Base-by-base conservation (phyloP, 345 rosid genomes). In the Aquilaria malaccensis region DNA sequence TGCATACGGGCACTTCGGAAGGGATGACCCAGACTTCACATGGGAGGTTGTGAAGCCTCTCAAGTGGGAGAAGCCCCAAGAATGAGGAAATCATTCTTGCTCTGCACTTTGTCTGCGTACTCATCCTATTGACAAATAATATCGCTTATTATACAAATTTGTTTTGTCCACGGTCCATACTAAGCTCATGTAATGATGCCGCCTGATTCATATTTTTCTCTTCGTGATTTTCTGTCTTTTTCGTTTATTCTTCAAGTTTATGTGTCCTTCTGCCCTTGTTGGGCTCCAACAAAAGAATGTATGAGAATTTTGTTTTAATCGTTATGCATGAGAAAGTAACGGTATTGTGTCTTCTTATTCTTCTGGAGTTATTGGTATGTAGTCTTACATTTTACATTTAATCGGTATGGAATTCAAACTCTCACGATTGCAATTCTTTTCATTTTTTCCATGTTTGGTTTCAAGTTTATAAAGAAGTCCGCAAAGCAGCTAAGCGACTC, bases 41-140 rank as follows among this genome's bases (percentile, higher is more conserved):
- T 85, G 91, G 91, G 91, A 85, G 74, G 85, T 79, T 41, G 88
- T 82, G 70, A 85, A 82, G 81, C 86, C 88, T 11, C 91, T 85
- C 58, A 82, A 85, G 79, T 82, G 84, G 79, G 91, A 85, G 62
- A 80, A 80, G 70, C 79, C 91, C 62, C 77, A 80, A 67, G 63
- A 78, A 67, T 72, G 51, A 71, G 58, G 33, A 60, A 33, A 11
- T 50, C n/a, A 61, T 1, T 56, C 51, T 13, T 9, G 45, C 52
- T 50, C 68, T 47, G 30, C 50, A 66, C 60, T 29, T 43, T 64
- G 63, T 55, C 50, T 50, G 58, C 64, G 50, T 50, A 50, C 54
- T n/a, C 37, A 10, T 51, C 32, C 41, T 63, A 30, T 63, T 62
- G 67, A 76, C 65, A 73, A 79, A 75, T 62, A 73, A n/a, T 45